Conservation (phyloP, 1,139 yeast genomes). For the Protomyces arabidopsidicola region DNA sequence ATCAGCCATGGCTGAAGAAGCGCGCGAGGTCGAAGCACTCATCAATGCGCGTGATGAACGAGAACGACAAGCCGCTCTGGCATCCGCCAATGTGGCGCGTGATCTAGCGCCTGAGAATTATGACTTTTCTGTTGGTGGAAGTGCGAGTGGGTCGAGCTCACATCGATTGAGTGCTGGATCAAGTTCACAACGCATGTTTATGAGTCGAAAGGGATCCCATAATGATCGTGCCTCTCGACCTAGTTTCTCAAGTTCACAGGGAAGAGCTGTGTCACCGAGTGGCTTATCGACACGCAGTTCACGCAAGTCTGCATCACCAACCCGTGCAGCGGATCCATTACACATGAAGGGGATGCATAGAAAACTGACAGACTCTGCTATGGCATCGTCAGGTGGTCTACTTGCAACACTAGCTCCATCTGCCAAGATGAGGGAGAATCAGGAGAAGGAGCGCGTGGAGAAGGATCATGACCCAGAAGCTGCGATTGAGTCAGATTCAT, state of each 20-base stretch:
- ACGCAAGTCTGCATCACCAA: not conserved
- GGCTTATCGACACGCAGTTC: not conserved
- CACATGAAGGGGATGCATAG: conserved; percentile 26
- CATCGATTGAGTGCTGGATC: not conserved
- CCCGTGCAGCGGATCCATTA: conserved; percentile 14
- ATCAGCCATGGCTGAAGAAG: conserved; percentile 26
- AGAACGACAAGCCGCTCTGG: not conserved
- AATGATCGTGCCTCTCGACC: conserved; percentile 1
- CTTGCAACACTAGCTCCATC: conserved; percentile 33
- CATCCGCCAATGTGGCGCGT: not conserved
- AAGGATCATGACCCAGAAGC: conserved; percentile 32
- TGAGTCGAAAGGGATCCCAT: not conserved
- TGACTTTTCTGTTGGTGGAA: conserved; percentile 1
- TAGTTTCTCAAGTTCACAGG: not conserved
- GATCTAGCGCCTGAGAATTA: not conserved
- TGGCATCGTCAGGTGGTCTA: conserved; percentile 35
- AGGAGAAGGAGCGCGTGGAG: conserved; percentile 28
- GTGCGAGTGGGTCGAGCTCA: not conserved
- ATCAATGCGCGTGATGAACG: conserved; percentile 18
- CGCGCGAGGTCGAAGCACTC: conserved; percentile 26
- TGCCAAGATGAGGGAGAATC: conserved; percentile 25
- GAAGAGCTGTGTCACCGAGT: not conserved
- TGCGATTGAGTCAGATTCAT: conserved; percentile 31
- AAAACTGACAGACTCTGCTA: conserved; percentile 34
- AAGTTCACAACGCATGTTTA: conserved; percentile 7